Base-by-base conservation (phyloP, 2,329 filamentous ascomycete species). In the Arthrobotrys musiformis region DNA sequence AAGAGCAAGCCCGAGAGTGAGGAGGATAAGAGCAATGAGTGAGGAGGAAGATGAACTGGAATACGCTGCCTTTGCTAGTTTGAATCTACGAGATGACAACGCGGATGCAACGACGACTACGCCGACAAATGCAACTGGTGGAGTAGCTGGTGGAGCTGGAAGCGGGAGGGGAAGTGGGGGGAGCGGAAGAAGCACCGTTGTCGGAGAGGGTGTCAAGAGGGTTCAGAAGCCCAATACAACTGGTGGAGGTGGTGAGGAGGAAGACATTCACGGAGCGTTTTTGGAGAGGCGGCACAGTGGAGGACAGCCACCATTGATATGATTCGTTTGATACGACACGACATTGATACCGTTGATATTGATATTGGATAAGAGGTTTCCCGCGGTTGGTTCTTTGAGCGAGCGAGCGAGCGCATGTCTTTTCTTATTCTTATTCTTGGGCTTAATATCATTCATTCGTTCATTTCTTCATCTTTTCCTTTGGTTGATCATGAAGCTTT, bases 41-140 rank as follows among this genome's bases (percentile, higher is more conserved):
- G 67, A 72, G 33, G 68, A 70, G 35, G 64, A 76, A 22, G 74
- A 78, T 42, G 74, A 78, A 37, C 22, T 78, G 26, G 74, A 78
- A 46, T 78, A 78, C 24, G 74, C 74, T 2, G 74, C 74, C 1
- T 78, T 78, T 66, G 74, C 74, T 1, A 70, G 67, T 17, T 40
- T 72, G 28, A 72, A 68, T 58, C 24, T 70, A 24, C 37, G 17
- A 7, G 67, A 68, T 56, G 50, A 56, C 28, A 56, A 22, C n/a
- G 9, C 24, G 48, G 19, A 54, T 54, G 28, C 46, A 28, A 28
- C 46, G 46, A 56, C 28, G 15, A n/a, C 28, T 56, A 56, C 50
- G 22, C 17, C 50, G 19, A 33, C 28, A n/a, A 35, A 26, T 17
- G 19, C 40, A 4, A 19, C 6, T 42, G n/a, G n/a, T 5, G 37